Percentiles rank a stretch among this genome's conserved stretches.
Evolutionary conservation across 2,329 filamentous ascomycete species (phyloP).

Genomic region (Aspergillus sp.): DNA sequence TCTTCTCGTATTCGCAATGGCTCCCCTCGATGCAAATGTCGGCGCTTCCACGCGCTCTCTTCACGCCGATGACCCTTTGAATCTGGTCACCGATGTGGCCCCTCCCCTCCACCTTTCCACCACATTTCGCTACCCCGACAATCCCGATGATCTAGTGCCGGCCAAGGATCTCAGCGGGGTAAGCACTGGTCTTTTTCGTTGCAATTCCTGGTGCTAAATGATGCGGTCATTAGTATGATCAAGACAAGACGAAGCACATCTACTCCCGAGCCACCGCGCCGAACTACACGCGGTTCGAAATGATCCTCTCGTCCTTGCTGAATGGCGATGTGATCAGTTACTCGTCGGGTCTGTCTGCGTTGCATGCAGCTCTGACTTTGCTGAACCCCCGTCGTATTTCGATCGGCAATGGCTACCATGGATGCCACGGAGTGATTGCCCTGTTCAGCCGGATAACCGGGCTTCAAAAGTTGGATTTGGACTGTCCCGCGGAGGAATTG

Average conservation of each 20-base stretch:
- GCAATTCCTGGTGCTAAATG: not conserved
- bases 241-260: slow-evolving; percentile 55
- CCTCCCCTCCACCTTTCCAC: slow-evolving; percentile 89
- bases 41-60: slow-evolving; percentile 68
- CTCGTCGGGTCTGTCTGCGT: slow-evolving; percentile 78
- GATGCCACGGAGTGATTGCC: slow-evolving; percentile 80
- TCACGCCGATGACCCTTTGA: slow-evolving; percentile 78
- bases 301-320: slow-evolving; percentile 74
- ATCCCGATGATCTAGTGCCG: slow-evolving; percentile 65
- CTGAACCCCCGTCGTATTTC: slow-evolving; percentile 80
- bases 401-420: slow-evolving; percentile 86
- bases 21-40: slow-evolving; percentile 18
- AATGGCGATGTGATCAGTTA: slow-evolving; percentile 69
- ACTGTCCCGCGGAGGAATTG: slow-evolving; percentile 65
- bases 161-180: slow-evolving; percentile 53
- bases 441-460: slow-evolving; percentile 74
- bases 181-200: slow-evolving; percentile 26
- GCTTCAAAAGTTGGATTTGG: slow-evolving; percentile 69
- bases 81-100: slow-evolving; percentile 74
- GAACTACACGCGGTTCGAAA: slow-evolving; percentile 81
- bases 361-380: slow-evolving; percentile 82
- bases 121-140: slow-evolving; percentile 76
- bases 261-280: slow-evolving; percentile 82
- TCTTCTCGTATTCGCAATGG: slow-evolving; percentile 24
- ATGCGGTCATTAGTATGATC: slow-evolving; percentile 18